Conservation (phyloP, 176 grass and related monocot species). For the Triticum aestivum region DNA sequence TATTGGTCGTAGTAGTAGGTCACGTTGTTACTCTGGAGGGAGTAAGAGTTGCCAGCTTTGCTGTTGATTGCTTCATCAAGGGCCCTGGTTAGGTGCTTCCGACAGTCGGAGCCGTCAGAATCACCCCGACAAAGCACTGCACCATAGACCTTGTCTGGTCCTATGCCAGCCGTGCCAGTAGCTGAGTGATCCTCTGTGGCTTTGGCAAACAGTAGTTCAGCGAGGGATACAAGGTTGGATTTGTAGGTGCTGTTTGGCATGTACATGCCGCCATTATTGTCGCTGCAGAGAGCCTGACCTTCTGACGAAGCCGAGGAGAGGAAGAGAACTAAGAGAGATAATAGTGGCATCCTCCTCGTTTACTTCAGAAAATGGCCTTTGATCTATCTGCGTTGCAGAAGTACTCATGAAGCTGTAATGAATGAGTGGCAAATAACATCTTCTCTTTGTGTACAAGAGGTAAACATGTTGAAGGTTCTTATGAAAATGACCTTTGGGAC, state of each 20-base stretch:
- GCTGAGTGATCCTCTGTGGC: constrained; percentile 24
- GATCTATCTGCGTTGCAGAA: constrained; percentile 12
- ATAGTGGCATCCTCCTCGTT: not conserved
- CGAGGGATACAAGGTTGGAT: constrained; percentile 32
- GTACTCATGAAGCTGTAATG: not conserved
- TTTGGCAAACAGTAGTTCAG: not conserved
- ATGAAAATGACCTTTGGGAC: not conserved
- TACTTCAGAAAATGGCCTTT: constrained; percentile 4
- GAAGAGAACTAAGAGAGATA: constrained; percentile 22
- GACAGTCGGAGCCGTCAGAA: constrained; percentile 1
- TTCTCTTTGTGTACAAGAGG: constrained; percentile 16
- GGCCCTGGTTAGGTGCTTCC: not conserved
- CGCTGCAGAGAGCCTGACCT: constrained; percentile 16
- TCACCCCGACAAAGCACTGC: constrained; percentile 44
- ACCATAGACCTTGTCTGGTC: constrained; percentile 33
- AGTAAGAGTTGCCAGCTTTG: not conserved
- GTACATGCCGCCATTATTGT: constrained; percentile 26
- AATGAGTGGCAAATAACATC: constrained; percentile 23
- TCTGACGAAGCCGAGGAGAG: not conserved
- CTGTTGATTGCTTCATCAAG: constrained; percentile 12
- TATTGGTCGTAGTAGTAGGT: constrained; percentile 29
- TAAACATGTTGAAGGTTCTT: constrained; percentile 21
- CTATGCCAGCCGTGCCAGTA: constrained; percentile 1
- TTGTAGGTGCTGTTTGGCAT: constrained; percentile 28
- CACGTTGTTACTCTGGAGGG: constrained; percentile 9